Evolutionary conservation across 352 stramenopile species (phyloP), one percentile per base, ranked within the genome.

Genomic region (Elongisporangium anandrum): DNA sequence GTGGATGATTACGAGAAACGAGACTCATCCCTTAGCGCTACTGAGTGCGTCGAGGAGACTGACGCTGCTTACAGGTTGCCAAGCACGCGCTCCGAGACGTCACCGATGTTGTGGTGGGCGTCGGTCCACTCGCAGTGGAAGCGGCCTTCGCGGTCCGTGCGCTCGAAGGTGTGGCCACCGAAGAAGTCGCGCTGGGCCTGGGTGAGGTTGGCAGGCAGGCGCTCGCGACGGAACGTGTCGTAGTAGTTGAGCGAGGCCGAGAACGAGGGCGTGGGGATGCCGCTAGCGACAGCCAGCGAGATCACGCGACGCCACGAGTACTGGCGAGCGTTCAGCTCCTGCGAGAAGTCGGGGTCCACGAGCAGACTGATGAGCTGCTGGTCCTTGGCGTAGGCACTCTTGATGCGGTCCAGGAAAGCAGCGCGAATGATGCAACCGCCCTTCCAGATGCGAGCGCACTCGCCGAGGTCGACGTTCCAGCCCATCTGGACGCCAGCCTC

Each of bases 151-250:
- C 87, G 85, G 82, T 98, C 95, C 64, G 84, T 97, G 69, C 95
- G 91, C 72, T 99, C 88, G 79, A 98, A 99, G 22, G 97, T 99
- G 85, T 99, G 97, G 60, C 95, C 96, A 47, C 97, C 97, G 72
- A 99, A 99, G 79, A 99, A 99, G 79, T 99, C 97, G 57, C 97
- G 90, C 83, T 99, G 97, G n/a, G 96, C 97, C 80, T 99, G 97
- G 26, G 97, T 97, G 48, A 99, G 76, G 78, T 99, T 99, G 54
- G 96, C 96, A 12, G 97, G 95, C 52, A 99, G 81, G 34, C 79
- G 81, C 58, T 92, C 90, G 58, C 95, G 87, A 70, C 97, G 92
- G 90, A 99, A 99, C 67, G 88, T 87, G 87, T 99, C 97, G 72
- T 98, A 99, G 87, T 99, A 99, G 62, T 87, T 96, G 34, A 99